These are phyloP conservation scores for Entophlyctis luteolus DNA, from an alignment of 192 early-diverging fungal species.

Conservation along the genomic window DNA sequence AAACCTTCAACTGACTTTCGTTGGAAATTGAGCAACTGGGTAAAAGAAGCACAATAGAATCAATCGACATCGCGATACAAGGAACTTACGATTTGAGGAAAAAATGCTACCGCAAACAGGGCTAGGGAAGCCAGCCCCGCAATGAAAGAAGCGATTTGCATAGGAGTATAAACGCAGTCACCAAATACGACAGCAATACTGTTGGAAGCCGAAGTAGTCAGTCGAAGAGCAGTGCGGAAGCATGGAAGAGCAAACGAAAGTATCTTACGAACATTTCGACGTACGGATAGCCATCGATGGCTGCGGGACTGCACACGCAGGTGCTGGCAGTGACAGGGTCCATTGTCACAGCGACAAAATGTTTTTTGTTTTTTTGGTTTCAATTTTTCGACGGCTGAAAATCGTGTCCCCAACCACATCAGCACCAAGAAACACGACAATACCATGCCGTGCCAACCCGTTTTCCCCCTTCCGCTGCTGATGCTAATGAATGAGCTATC, in stretches of 20 bases:
- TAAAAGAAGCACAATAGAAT: background rate
- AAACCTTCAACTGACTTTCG: constrained; percentile 40
- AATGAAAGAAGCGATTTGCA: constrained; percentile 31
- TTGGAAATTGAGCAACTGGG: constrained; percentile 40
- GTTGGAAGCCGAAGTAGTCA: constrained; percentile 10
- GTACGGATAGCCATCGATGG: constrained; percentile 29
- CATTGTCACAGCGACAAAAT: too few relatives aligned
- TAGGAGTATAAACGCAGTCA: constrained; percentile 46
- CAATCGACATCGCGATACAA: background rate
- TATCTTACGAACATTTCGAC: background rate
- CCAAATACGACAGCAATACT: constrained; percentile 43
- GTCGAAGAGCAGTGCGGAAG: background rate
- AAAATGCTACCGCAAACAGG: constrained; percentile 36
- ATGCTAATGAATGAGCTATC: too few relatives aligned
- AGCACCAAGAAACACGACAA: background rate
- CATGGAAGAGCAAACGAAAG: background rate
- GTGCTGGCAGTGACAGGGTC: background rate
- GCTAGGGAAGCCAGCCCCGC: constrained; percentile 31
- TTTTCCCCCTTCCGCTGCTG: background rate
- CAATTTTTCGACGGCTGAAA: background rate
- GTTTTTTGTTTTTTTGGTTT: background rate
- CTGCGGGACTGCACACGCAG: constrained; percentile 35
- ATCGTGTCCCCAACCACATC: background rate
- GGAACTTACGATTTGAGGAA: constrained; percentile 40
- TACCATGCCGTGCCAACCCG: background rate